Base-by-base conservation (phyloP, 352 stramenopile genomes). In the Pythium rishiriense region DNA sequence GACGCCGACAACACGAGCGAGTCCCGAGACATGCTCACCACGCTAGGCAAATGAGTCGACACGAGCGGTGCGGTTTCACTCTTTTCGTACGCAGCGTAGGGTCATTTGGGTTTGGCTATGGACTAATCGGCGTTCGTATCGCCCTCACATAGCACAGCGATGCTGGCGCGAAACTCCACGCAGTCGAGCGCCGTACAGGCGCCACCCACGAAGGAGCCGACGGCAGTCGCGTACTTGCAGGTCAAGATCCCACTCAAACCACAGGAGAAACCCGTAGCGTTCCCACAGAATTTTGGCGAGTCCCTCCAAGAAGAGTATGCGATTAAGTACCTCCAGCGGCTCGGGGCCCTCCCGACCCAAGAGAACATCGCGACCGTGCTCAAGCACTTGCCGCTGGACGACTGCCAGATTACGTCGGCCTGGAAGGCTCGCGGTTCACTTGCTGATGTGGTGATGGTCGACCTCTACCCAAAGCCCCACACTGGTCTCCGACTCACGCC, bases 311-410 rank as follows among this genome's bases (percentile, higher is more conserved):
- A 90, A 15, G 81, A 89, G 61, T 91, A 90, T 50, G 84, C 84
- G 45, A 84, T 83, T 62, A 84, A 83, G 68, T 93, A 93, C 37
- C 39, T 93, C 45, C 68, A 85, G 61, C 67, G 78, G n/a, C 69
- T 93, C 39, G 78, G 80, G 1, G 81, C 83, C 21, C 60, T 64
- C 6, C 64, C 76, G 19, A 86, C 78, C 0, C 43, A 67, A 0
- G 74, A 85, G 25, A 91, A 93, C 43, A 78, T 93, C 24, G 80
- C 76, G 15, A 68, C 79, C 28, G 78, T 90, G 41, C 58, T 91
- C n/a, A 68, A 79, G 41, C 62, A 90, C 33, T 58, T 93, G 45
- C 84, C 81, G 24, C 35, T 93, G 25, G 78, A 91, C 25, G 75
- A 81, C 54, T 93, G 84, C 43, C 65, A 77, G 10, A 71, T 93